Base-by-base conservation (phyloP, 2,329 filamentous ascomycete genomes). In the Arthrobotrys megalospora region DNA sequence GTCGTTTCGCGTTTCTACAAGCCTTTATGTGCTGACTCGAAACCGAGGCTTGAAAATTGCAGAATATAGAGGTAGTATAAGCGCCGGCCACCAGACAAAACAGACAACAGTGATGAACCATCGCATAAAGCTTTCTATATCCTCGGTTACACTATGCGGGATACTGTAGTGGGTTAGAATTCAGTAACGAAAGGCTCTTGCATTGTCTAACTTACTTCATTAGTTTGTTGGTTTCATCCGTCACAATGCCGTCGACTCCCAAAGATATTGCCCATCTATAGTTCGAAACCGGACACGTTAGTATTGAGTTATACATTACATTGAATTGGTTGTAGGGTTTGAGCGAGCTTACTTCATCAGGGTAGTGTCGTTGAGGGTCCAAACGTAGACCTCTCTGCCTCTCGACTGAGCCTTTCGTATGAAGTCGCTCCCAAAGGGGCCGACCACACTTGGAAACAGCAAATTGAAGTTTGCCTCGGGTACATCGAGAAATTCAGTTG, bases 321-420 rank as follows among this genome's bases (percentile, higher is more conserved):
- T 41, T 21, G 10, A 43, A 50, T 14, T 11, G 19, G 5, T 7
- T 12, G n/a, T 36, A 24, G 10, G 48, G 11, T 32, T 10, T 38
- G 32, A 1, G 32, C 2, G 21, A 12, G n/a, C 80, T 90, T 93
- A 97, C 81, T 90, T 88, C 94, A 98, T 97, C 84, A 90, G 89
- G 62, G 87, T 86, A 79, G 89, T 88, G 12, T 91, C 88, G 83
- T 98, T 97, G 63, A 97, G 92, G 0, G 94, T 97, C 95, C 95
- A 98, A 0, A 90, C 88, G 81, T 91, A 91, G 3, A 97, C 86
- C 3, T 88, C 87, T 21, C 91, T 88, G 14, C 87, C 85, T 1
- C 86, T 85, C 58, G 85, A 83, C 77, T 87, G 87, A 28, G 89
- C 88, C 68, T 91, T 88, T 11, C 86, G 86, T 14, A 94, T 84